Evolutionary conservation across 1,139 yeast species (phyloP), one percentile per base, ranked within the genome.

Genomic region (Yamadazyma siamensis): DNA sequence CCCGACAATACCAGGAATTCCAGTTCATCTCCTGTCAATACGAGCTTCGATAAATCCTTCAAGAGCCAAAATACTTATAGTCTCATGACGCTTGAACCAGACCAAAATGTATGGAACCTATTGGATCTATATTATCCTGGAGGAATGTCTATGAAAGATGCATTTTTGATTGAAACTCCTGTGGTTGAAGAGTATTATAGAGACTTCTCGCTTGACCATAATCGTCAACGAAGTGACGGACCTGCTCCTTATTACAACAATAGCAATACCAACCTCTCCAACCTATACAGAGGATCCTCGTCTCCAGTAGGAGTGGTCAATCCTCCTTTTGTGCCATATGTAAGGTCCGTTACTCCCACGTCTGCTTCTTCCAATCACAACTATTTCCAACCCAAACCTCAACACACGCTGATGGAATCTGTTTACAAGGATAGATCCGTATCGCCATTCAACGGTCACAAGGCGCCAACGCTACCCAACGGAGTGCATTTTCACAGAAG

Each of bases 91-190:
- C 52, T 82, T 13, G 80, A 75, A 35, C 87, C 94, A 0, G 94
- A 85, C 49, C 75, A 72, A 33, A 52, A 64, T 20, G 79, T 85
- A 2, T 78, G 78, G 74, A 57, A 62, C 8, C 43, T 83, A 0
- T 45, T 85, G 13, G 88, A 82, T 37, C 61, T 61, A 18, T 70
- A 72, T 46, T 84, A 62, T 47, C 88, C 91, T 0, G 53, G 63
- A 12, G 89, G 89, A 0, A 84, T 83, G 89, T 40, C 56, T 2
- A 75, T 82, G 72, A 58, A 61, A 13, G 88, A 83, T 36, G 85
- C 94, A 0, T 64, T 84, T 13, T 50, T 82, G 2, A 67, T 83
- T 9, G 82, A 74, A 15, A 56, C 63, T 0, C 71, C 74, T 2
- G 41, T 32, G 7, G 14, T 25, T 8, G 35, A 32, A 11, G 37